These are phyloP conservation scores for Lactarius tabidus DNA, from an alignment of 768 basidiomycete genomes.

Conservation along the genomic window DNA sequence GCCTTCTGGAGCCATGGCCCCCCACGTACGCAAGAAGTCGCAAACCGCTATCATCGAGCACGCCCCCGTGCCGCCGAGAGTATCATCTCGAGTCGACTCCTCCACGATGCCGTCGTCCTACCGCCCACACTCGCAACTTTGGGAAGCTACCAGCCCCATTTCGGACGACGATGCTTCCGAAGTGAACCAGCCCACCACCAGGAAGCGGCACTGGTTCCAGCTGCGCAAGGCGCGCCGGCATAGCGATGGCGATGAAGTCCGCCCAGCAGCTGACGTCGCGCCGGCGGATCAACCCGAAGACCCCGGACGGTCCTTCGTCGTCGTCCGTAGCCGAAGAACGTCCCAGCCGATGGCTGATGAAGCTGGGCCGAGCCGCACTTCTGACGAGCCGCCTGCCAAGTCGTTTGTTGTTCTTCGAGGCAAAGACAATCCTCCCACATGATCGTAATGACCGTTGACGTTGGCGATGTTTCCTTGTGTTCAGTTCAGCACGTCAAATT, in stretches of 20 bases:
- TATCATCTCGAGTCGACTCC: not conserved
- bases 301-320: slow-evolving; percentile 33
- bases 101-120: not conserved
- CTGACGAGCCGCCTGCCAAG: not conserved
- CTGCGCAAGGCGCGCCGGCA: slow-evolving; percentile 24
- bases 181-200: slow-evolving; percentile 17
- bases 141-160: slow-evolving; percentile 19
- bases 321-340: slow-evolving; percentile 29
- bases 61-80: slow-evolving; percentile 30
- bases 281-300: slow-evolving; percentile 3
- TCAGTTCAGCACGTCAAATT: not conserved
- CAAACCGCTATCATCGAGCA: slow-evolving; percentile 84
- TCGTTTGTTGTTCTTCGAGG: slow-evolving; percentile 70
- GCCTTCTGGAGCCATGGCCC: slow-evolving; percentile 64
- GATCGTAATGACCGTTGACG: not conserved
- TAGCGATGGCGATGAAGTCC: slow-evolving; percentile 21
- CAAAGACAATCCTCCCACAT: slow-evolving; percentile 28
- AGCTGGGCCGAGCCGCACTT: not conserved
- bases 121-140: slow-evolving; percentile 19
- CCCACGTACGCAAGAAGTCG: slow-evolving; percentile 72
- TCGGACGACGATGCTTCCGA: slow-evolving; percentile 23
- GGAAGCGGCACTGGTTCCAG: slow-evolving; percentile 26
- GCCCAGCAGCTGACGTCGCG: not conserved
- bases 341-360: slow-evolving; percentile 13
- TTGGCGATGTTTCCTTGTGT: not conserved